Evolutionary conservation across 768 basidiomycete genomes (phyloP).

Genomic region (Suillus clintonianus): DNA sequence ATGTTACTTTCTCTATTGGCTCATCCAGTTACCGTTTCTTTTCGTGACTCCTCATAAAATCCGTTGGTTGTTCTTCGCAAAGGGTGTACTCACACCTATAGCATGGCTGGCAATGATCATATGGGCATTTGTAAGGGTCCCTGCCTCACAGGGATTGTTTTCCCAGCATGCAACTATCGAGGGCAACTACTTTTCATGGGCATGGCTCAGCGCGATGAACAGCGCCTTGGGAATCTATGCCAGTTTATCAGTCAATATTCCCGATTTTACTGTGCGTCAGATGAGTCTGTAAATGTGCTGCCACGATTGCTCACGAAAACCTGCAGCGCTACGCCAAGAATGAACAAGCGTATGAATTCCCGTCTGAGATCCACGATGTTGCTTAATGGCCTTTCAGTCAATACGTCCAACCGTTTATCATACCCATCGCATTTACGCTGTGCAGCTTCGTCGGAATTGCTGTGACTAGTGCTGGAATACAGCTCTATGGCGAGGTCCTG

Average conservation of each 20-base stretch:
- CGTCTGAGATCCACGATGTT: neutral
- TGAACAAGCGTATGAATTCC: slow-evolving; percentile 54
- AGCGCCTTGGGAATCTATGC: slow-evolving; percentile 75
- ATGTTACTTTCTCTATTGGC: slow-evolving; percentile 79
- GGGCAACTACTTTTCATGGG: slow-evolving; percentile 66
- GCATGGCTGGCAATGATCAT: slow-evolving; percentile 73
- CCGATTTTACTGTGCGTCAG: slow-evolving; percentile 69
- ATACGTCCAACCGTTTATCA: slow-evolving; percentile 73
- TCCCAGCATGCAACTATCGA: slow-evolving; percentile 49
- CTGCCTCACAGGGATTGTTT: slow-evolving; percentile 61
- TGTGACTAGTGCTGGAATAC: slow-evolving; percentile 74
- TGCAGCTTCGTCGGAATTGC: slow-evolving; percentile 79
- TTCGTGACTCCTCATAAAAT: slow-evolving; percentile 78
- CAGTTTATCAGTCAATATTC: slow-evolving; percentile 76
- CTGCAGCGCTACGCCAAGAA: slow-evolving; percentile 69
- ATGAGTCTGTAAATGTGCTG: neutral
- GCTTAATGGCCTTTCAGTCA: slow-evolving; percentile 44
- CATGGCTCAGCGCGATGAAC: slow-evolving; percentile 77
- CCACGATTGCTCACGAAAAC: slow-evolving; percentile 3
- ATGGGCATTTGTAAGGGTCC: slow-evolving; percentile 74
- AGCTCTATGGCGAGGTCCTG: slow-evolving; percentile 64
- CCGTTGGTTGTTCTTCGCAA: slow-evolving; percentile 74
- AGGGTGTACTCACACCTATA: slow-evolving; percentile 62
- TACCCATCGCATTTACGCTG: slow-evolving; percentile 78
- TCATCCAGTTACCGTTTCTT: slow-evolving; percentile 75